Evolutionary conservation across 768 basidiomycete genomes (phyloP).

Genomic region (Boletus reticulatus): DNA sequence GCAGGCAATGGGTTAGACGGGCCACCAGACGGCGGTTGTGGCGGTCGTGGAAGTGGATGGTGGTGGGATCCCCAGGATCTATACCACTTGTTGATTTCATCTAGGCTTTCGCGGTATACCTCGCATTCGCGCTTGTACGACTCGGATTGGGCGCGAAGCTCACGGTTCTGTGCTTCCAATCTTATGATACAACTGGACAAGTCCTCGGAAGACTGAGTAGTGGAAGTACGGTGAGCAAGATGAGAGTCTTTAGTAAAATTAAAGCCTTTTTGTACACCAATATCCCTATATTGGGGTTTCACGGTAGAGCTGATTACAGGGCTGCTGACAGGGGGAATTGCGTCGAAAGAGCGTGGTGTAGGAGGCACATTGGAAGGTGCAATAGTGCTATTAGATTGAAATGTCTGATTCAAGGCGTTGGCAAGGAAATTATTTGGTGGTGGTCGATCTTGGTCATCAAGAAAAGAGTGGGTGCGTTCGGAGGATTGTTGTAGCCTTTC

Average conservation of each 20-base stretch:
- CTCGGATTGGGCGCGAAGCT: constrained; percentile 9
- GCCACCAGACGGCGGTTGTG: not conserved
- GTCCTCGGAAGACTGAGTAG: constrained; percentile 1
- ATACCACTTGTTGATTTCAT: constrained; percentile 14
- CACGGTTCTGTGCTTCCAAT: constrained; percentile 17
- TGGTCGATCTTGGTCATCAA: not conserved
- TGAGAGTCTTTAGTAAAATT: constrained; percentile 6
- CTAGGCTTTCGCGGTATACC: constrained; percentile 2
- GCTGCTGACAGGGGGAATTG: constrained; percentile 1
- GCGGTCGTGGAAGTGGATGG: not conserved
- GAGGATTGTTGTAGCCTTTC: constrained; percentile 18
- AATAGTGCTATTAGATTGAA: constrained; percentile 21
- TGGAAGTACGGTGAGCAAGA: constrained; percentile 8
- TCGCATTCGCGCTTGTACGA: constrained; percentile 6
- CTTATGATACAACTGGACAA: constrained; percentile 11
- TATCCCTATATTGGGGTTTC: constrained; percentile 15
- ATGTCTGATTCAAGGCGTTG: constrained; percentile 29
- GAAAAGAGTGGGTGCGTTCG: not conserved
- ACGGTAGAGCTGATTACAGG: not conserved
- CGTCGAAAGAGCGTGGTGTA: constrained; percentile 3
- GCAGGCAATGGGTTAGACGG: not conserved
- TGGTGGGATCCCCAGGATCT: not conserved
- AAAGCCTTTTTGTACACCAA: constrained; percentile 24
- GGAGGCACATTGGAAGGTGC: constrained; percentile 4
- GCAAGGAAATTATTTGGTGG: constrained; percentile 14